phyloP scores from a whole-genome alignment of 2,329 filamentous ascomycete genomes.

The Stemphylium vesicarium region DNA sequence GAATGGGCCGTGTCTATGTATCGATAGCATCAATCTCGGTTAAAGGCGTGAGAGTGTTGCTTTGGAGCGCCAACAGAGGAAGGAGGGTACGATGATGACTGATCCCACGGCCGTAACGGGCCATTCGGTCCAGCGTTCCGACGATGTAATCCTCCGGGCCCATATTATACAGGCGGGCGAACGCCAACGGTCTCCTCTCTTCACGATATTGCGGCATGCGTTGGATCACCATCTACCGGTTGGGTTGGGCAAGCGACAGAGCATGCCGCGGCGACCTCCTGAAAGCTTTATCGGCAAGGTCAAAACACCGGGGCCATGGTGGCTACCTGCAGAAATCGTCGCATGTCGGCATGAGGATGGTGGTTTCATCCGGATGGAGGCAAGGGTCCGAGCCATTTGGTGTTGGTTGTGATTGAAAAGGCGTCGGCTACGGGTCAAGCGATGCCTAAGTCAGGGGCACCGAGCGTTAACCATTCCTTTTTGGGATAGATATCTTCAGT shows the following conservation, averaged over 20 bases:
- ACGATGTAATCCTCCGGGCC: not conserved
- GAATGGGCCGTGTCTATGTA: slow-evolving; percentile 18
- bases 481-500: not conserved
- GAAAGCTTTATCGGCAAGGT: not conserved
- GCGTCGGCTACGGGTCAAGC: slow-evolving; percentile 9
- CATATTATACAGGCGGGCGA: not conserved
- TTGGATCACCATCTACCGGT: not conserved
- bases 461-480: slow-evolving; percentile 9
- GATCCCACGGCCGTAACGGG: slow-evolving; percentile 16
- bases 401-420: slow-evolving; percentile 13
- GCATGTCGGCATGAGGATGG: slow-evolving; percentile 6
- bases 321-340: slow-evolving; percentile 16
- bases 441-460: slow-evolving; percentile 17
- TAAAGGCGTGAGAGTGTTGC: slow-evolving; percentile 16
- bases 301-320: slow-evolving; percentile 1
- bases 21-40: slow-evolving; percentile 36
- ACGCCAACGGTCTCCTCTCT: not conserved
- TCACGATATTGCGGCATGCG: not conserved
- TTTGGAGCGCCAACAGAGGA: slow-evolving; percentile 1
- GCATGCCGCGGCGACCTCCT: not conserved
- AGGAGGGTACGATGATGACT: not conserved
- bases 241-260: not conserved
- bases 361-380: slow-evolving; percentile 20
- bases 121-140: slow-evolving; percentile 26
- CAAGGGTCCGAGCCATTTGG: slow-evolving; percentile 8